A percentile compares a stretch with the other conserved stretches of the same genome.
phyloP scores from a whole-genome alignment of 1,139 yeast genomes.

The Wickerhamiella pararugosa region DNA sequence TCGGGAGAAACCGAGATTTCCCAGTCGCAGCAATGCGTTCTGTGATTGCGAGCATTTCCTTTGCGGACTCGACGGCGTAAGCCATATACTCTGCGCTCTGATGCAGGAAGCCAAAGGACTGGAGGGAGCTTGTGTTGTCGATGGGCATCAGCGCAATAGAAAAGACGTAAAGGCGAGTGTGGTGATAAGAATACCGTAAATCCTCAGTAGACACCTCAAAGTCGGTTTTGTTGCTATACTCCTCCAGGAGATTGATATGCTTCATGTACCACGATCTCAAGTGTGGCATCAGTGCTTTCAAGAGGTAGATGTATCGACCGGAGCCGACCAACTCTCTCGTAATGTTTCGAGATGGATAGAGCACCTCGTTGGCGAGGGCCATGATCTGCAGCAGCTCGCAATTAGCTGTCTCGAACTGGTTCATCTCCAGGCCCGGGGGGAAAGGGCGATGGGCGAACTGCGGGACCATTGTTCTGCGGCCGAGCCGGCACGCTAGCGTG shows the following conservation, averaged over 20 bases:
- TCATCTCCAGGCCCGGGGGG: conserved; percentile 31
- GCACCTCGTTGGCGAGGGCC: conserved; percentile 69
- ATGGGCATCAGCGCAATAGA: conserved; percentile 45
- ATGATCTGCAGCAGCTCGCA: conserved; percentile 65
- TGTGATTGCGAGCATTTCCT: conserved; percentile 60
- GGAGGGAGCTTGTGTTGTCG: conserved; percentile 10
- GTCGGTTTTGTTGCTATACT: conserved; percentile 21
- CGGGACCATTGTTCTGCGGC: conserved; percentile 25
- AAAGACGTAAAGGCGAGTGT: conserved; percentile 67
- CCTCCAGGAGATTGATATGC: conserved; percentile 40
- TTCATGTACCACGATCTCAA: conserved; percentile 64
- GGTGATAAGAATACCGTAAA: conserved; percentile 65
- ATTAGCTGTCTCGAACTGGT: conserved; percentile 58
- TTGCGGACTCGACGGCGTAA: conserved; percentile 72
- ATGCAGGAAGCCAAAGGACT: conserved; percentile 47
- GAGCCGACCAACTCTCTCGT: conserved; percentile 27
- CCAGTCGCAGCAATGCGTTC: conserved; percentile 49
- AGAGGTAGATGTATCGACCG: conserved; percentile 52
- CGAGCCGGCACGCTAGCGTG: conserved; percentile 26
- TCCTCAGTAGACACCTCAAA: conserved; percentile 45
- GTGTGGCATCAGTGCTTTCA: conserved; percentile 60
- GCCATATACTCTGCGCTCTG: conserved; percentile 66
- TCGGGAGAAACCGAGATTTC: conserved; percentile 66
- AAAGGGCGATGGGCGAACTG: conserved; percentile 21
- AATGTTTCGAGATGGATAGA: conserved; percentile 37